A percentile compares a stretch with the other conserved stretches of the same genome.
These are phyloP conservation scores for Purpureocillium lavendulum DNA, from an alignment of 2,329 filamentous ascomycete genomes.

Conservation along the genomic window DNA sequence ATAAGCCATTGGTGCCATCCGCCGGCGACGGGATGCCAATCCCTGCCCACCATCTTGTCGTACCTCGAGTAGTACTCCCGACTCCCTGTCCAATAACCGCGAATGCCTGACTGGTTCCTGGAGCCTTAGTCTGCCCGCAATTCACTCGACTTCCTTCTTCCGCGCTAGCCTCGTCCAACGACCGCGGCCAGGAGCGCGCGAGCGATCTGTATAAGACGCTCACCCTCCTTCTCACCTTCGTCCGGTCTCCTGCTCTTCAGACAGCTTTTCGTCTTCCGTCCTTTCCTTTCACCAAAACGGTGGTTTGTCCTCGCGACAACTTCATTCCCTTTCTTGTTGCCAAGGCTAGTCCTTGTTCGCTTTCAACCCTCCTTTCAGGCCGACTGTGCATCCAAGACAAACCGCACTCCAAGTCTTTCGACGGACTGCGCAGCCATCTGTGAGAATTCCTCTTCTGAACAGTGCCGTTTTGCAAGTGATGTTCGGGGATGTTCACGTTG, in stretches of 20 bases:
- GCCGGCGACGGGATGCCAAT: neutral
- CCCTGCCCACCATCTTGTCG: neutral
- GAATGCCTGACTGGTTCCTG: constrained; percentile 6
- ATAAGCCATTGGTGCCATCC: constrained; percentile 6
- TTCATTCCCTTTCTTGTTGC: constrained; percentile 16
- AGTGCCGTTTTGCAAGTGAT: too few species aligned
- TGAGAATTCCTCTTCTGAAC: too few species aligned
- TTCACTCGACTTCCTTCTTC: constrained; percentile 2
- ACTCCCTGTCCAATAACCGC: constrained; percentile 7
- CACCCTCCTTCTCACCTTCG: neutral
- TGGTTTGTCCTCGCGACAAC: constrained; percentile 22
- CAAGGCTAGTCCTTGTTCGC: constrained; percentile 27
- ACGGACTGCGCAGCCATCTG: too few species aligned
- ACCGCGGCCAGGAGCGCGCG: too few species aligned
- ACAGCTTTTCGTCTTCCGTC: constrained; percentile 4
- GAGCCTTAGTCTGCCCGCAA: constrained; percentile 3
- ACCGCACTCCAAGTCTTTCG: too few species aligned
- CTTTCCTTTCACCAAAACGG: constrained; percentile 10
- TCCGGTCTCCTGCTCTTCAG: constrained; percentile 4
- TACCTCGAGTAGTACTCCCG: constrained; percentile 1
- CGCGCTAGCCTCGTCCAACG: constrained; percentile 2
- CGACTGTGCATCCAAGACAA: constrained; percentile 8
- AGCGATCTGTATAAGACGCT: constrained; percentile 6
- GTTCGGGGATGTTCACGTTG: too few species aligned
- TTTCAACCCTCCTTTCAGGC: constrained; percentile 15